Conservation (phyloP, 192 early-diverging fungal genomes). For the Phlyctochytrium planicorne region DNA sequence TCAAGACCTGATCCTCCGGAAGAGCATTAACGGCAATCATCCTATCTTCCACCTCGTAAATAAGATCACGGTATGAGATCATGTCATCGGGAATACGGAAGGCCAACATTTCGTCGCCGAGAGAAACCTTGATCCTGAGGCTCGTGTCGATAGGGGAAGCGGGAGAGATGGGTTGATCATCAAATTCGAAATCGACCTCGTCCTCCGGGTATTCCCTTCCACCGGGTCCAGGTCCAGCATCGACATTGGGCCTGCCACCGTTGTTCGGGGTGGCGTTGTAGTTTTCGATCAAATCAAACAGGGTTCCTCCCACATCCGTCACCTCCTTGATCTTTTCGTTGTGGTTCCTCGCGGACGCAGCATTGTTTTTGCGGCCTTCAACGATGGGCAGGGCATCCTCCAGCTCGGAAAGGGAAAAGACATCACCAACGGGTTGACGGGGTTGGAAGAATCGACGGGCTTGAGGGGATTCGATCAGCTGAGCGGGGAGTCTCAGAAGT, state of each 20-base stretch:
- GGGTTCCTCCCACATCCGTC: constrained; percentile 3
- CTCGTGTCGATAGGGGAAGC: not conserved
- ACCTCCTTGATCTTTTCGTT: too few relatives aligned
- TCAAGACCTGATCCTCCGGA: not conserved
- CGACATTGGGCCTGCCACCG: not conserved
- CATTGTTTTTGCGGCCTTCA: not conserved
- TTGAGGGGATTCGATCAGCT: constrained; percentile 8
- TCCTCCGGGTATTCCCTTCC: not conserved
- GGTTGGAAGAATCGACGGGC: constrained; percentile 23
- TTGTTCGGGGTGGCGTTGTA: constrained; percentile 7
- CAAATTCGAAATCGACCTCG: not conserved
- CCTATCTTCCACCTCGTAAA: constrained; percentile 29
- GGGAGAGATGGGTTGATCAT: not conserved
- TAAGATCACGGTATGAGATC: constrained; percentile 17
- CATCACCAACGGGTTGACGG: constrained; percentile 15
- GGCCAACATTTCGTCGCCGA: constrained; percentile 25
- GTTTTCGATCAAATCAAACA: constrained; percentile 30
- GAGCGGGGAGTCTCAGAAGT: constrained; percentile 17
- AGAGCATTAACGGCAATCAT: not conserved
- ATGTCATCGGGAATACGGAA: constrained; percentile 15
- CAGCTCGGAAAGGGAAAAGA: constrained; percentile 1
- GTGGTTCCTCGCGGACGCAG: not conserved
- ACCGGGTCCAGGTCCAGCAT: not conserved
- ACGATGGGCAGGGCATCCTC: not conserved
- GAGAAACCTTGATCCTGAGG: constrained; percentile 25